These are phyloP conservation scores for Plasmodiophora brassicae DNA, from an alignment of 208 protist species.

Conservation along the genomic window DNA sequence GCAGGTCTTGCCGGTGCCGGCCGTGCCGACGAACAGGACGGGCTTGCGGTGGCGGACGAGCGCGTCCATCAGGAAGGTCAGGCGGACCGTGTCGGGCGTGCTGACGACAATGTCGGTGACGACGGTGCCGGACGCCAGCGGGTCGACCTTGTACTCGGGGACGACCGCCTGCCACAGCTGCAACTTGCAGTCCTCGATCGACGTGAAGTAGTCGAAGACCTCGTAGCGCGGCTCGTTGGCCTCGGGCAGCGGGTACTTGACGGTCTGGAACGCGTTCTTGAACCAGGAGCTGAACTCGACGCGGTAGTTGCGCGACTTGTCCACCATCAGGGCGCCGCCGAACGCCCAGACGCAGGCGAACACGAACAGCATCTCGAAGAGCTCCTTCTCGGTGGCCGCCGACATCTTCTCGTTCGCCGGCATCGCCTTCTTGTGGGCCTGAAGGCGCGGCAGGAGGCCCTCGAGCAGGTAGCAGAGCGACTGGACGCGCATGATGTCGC, in stretches of 20 bases:
- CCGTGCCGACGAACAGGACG: constrained; percentile 89
- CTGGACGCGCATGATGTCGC: constrained; percentile 90
- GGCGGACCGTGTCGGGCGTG: constrained; percentile 86
- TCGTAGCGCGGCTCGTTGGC: constrained; percentile 29
- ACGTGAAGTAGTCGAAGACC: constrained; percentile 43
- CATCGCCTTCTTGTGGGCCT: constrained; percentile 21
- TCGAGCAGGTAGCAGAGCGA: constrained; percentile 90
- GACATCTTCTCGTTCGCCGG: constrained; percentile 8
- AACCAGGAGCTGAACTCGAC: constrained; percentile 78
- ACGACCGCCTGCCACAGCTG: constrained; percentile 82
- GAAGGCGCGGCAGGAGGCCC: constrained; percentile 66
- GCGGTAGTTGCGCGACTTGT: constrained; percentile 74
- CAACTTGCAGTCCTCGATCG: constrained; percentile 53
- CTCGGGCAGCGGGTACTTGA: constrained; percentile 38
- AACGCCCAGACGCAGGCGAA: constrained; percentile 94
- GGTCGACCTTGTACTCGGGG: constrained; percentile 77
- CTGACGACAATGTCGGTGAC: constrained; percentile 83
- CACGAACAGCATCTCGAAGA: constrained; percentile 93
- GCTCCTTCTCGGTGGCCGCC: constrained; percentile 64
- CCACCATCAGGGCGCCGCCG: constrained; percentile 83
- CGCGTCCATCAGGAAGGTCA: constrained; percentile 85
- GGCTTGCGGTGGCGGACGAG: constrained; percentile 83
- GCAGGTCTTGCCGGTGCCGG: constrained; percentile 93
- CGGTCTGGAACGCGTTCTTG: constrained; percentile 40
- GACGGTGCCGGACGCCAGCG: constrained; percentile 56